Percentiles rank a stretch among this genome's conserved stretches.
Conservation (phyloP, 1,284 basidiomycete species). For the Pyrrhoderma noxium region DNA sequence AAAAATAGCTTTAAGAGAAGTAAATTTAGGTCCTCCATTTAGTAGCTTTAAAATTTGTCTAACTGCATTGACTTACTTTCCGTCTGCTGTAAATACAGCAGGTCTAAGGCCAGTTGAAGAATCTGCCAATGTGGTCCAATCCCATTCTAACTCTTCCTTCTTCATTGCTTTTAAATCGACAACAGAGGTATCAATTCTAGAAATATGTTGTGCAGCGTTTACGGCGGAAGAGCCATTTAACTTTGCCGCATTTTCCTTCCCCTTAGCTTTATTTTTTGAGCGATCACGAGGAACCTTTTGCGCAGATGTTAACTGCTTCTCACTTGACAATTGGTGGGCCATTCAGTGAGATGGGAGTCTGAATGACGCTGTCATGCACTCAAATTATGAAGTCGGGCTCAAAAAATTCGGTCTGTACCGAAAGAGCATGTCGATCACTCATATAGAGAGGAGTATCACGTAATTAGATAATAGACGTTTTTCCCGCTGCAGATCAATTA, state of each 20-base stretch:
- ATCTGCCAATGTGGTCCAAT: conserved; percentile 69
- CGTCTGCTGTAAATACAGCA: conserved; percentile 79
- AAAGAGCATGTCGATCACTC: background rate
- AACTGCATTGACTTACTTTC: conserved; percentile 50
- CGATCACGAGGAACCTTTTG: background rate
- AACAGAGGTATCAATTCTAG: background rate
- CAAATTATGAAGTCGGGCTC: background rate
- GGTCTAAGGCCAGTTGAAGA: conserved; percentile 57
- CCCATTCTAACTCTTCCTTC: conserved; percentile 42
- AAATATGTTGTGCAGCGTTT: no score
- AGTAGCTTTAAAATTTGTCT: conserved; percentile 6
- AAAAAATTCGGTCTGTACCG: conserved; percentile 8
- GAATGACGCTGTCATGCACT: conserved; percentile 1
- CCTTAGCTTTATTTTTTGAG: conserved; percentile 7
- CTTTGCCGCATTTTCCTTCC: conserved; percentile 10
- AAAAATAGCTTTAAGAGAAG: conserved; percentile 65
- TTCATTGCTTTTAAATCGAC: conserved; percentile 6
- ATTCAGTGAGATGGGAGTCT: background rate
- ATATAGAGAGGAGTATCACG: background rate
- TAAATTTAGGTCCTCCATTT: conserved; percentile 19
- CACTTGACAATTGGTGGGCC: background rate
- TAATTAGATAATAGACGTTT: no score
- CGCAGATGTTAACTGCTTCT: background rate
- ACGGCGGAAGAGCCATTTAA: background rate
- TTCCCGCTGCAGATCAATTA: no score